Conservation (phyloP, 2,329 filamentous ascomycete species). For the Talaromyces sp. region DNA sequence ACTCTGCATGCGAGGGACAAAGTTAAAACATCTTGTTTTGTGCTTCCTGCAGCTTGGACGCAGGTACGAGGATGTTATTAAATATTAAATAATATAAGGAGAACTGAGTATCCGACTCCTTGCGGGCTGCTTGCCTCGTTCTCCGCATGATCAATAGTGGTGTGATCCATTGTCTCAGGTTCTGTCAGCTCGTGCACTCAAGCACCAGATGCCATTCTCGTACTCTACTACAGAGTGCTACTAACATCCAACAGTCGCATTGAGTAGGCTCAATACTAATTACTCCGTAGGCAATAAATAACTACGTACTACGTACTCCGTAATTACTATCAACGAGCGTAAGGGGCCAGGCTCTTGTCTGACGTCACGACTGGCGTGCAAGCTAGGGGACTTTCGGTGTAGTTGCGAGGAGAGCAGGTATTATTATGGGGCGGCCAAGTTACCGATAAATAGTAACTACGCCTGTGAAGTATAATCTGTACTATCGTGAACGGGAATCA, state of each 20-base stretch:
- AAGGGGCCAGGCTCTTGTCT: background rate
- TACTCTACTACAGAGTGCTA: no score
- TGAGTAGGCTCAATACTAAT: no score
- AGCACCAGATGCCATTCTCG: no score
- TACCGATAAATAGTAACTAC: background rate
- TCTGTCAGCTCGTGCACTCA: background rate
- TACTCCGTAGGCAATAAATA: no score
- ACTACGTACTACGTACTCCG: no score
- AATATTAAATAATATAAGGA: background rate
- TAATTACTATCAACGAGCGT: background rate
- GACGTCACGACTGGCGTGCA: background rate
- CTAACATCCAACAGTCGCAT: background rate
- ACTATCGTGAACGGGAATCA: no score
- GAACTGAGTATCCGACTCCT: background rate
- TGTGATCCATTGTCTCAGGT: background rate
- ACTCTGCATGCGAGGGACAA: background rate
- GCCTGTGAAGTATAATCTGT: no score
- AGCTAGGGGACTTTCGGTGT: background rate
- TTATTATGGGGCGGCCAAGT: background rate
- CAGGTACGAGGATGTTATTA: background rate
- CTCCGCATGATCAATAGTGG: no score
- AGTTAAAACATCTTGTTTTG: background rate
- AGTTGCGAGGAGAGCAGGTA: background rate
- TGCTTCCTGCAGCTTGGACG: background rate
- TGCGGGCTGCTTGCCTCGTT: background rate